phyloP scores from a whole-genome alignment of 169 alveolate species.

The Eimeria maxima region DNA sequence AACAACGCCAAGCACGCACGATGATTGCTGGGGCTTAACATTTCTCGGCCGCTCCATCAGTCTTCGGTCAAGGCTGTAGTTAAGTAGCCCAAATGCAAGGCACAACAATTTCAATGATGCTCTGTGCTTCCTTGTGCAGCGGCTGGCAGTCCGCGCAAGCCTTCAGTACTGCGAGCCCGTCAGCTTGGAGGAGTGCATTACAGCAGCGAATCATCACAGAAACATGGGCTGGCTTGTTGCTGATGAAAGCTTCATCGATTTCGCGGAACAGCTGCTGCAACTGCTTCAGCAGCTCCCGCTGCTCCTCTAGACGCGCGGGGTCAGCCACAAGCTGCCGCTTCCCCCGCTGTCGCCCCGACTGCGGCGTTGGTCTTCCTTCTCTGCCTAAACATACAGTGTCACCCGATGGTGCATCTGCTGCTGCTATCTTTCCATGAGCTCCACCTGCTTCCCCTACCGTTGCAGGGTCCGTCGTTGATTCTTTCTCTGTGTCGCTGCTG shows the following conservation, averaged over 20 bases:
- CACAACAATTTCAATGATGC: constrained; percentile 78
- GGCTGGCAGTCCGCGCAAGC: constrained; percentile 69
- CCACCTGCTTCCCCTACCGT: not conserved
- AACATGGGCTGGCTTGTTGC: constrained; percentile 72
- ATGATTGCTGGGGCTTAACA: not conserved
- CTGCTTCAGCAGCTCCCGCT: constrained; percentile 43
- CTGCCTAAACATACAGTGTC: not conserved
- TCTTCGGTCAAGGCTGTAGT: not conserved
- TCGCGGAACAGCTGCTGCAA: constrained; percentile 62
- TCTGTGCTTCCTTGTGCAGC: constrained; percentile 75
- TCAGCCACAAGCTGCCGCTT: constrained; percentile 13
- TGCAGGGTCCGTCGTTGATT: not conserved
- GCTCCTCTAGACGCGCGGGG: constrained; percentile 56
- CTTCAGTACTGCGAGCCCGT: constrained; percentile 78
- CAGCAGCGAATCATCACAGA: constrained; percentile 83
- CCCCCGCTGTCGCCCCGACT: constrained; percentile 8
- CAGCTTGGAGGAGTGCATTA: constrained; percentile 78
- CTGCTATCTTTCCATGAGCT: not conserved
- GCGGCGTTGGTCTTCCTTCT: not conserved
- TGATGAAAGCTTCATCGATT: constrained; percentile 38
- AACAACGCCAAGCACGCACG: not conserved
- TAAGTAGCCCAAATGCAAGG: constrained; percentile 82
- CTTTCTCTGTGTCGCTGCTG: constrained; percentile 51
- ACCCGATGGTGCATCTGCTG: constrained; percentile 30
- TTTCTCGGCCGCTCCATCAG: not conserved